Evolutionary conservation across 306 rosid genomes (phyloP).

Genomic region (Sicyos baderoa): DNA sequence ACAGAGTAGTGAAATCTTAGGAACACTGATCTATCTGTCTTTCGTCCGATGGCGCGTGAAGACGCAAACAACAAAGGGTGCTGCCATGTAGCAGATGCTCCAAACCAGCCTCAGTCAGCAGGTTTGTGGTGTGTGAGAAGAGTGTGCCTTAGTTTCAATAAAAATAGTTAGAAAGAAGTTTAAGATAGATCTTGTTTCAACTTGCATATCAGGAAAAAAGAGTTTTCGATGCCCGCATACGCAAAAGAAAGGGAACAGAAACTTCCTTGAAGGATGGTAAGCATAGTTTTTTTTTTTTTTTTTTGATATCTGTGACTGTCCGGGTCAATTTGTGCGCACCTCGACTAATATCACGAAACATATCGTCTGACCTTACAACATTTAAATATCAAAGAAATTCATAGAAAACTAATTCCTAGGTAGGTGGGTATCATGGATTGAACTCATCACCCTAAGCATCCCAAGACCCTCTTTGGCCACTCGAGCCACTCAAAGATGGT

Average conservation of each 20-base stretch:
- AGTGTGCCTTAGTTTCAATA: background rate
- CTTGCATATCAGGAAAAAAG: background rate
- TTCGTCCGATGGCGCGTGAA: background rate
- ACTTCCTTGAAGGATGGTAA: slow-evolving; percentile 28
- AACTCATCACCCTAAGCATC: too few relatives aligned
- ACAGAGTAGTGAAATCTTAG: background rate
- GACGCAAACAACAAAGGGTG: slow-evolving; percentile 4
- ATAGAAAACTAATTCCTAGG: too few relatives aligned
- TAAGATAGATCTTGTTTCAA: background rate
- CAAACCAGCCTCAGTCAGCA: slow-evolving; percentile 7
- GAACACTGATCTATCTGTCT: background rate
- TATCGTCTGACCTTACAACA: too few relatives aligned
- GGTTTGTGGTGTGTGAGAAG: background rate
- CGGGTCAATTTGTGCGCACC: too few relatives aligned
- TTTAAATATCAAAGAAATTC: too few relatives aligned
- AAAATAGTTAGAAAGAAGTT: background rate
- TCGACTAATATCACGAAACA: too few relatives aligned
- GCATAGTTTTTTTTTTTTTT: background rate
- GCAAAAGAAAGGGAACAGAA: slow-evolving; percentile 22
- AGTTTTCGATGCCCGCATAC: slow-evolving; percentile 5
- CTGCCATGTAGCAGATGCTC: slow-evolving; percentile 7
- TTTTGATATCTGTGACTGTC: too few relatives aligned
- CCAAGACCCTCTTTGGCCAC: too few relatives aligned
- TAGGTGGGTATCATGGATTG: too few relatives aligned
- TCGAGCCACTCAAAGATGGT: too few relatives aligned